Evolutionary conservation across 108 stramenopile genomes (phyloP), one percentile per base, ranked within the genome.

Genomic region (Nitzschia putrida): DNA sequence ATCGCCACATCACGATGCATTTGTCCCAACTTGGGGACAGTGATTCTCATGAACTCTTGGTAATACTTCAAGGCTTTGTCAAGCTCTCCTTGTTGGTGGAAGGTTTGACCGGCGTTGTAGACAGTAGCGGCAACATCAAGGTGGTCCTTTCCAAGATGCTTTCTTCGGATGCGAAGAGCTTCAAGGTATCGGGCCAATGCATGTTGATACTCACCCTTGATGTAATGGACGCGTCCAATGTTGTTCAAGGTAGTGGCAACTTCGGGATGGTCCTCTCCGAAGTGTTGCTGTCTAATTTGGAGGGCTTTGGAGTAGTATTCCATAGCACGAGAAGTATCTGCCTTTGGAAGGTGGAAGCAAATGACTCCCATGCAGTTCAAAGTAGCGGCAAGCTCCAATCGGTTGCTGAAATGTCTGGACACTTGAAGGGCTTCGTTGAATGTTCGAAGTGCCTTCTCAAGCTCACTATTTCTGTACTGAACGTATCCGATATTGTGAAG

Each of bases 201-300:
- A 29, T 60, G 37, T 14, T 71, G 63, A 38, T 85, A 82, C 12
- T 85, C 71, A 11, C 76, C 79, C n/a, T 73, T 71, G 63, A 85
- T 81, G 67, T 80, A 83, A 39, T 85, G 64, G 24, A 84, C 81
- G 1, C 88, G 60, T 23, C 88, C 88, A 54, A 82, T 73, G 59
- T 88, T 88, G 73, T 88, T 88, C 65, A 88, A 57, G 12, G 72
- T 59, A 7, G 87, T 85, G 14, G 82, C 84, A 24, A 83, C 80
- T 51, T 81, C 77, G 21, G 58, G 38, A 45, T 76, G 67, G 16
- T 65, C 58, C 1, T 52, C 38, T 37, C 68, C 67, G 10, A 71
- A 49, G 22, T 39, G 12, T 37, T 78, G 39, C 24, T 53, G 60
- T 22, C 76, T 68, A 25, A 84, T 72, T 23, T 66, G 38, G 24